Base-by-base conservation (phyloP, 257 asterid species). In the Plantago ovata region DNA sequence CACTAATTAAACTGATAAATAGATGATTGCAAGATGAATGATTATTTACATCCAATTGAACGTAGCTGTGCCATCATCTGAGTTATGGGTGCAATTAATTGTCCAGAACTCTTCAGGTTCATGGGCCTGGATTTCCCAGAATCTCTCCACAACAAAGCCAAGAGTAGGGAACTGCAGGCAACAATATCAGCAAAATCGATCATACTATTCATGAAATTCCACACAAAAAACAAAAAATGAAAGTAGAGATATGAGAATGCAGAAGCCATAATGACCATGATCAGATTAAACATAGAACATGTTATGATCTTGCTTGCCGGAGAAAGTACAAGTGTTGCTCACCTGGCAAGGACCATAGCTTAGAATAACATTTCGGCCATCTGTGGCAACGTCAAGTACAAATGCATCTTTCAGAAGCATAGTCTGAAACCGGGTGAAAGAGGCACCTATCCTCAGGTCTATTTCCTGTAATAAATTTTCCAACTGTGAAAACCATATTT, bases 281-380 rank as follows among this genome's bases (percentile, higher is more conserved):
- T 54, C 56, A 38, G 56, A 56, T 36, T 57, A 32, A 41, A 49
- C 40, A 3, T 19, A 36, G 32, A 20, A 49, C 56, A 61, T 63
- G 46, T 49, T 19, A n/a, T 58, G 22, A 28, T 32, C 47, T 39
- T 48, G 53, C 65, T 51, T 41, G 62, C 60, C n/a, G 50, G 19
- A 62, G 62, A 46, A 64, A 53, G 10, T 39, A 52, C 38, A 36
- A 38, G 3, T 62, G 41, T 32, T 18, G 33, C 69, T 65, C 77
- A 92, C 98, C 95, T 93, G 98, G 84, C 97, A 93, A 67, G 98
- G 98, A 58, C 98, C 98, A 53, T 93, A 93, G 66, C 98, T 93
- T 56, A 93, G 68, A 69, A 93, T 56, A 67, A 93, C 46, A 73
- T 81, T 93, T 65, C 74, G 76, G 59, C 84, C 93, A 43, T 82